Conservation (phyloP, 2,329 filamentous ascomycete genomes). For the Moelleriella libera region DNA sequence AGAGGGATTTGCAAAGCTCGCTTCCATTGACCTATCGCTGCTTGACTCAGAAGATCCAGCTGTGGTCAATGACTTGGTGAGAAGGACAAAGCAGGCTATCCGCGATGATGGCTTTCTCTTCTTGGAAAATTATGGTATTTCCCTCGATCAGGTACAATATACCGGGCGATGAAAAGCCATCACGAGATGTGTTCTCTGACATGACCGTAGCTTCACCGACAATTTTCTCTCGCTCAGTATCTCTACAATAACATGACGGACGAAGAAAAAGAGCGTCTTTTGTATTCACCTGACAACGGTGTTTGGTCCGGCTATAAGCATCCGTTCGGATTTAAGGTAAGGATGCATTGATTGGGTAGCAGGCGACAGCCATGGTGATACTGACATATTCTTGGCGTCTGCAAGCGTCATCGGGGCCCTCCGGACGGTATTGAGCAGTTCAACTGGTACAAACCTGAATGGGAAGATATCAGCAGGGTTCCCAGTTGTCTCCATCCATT, state of each 20-base stretch:
- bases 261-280: slow-evolving; percentile 31
- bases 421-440: slow-evolving; percentile 38
- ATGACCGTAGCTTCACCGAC: slow-evolving; percentile 24
- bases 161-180: not conserved
- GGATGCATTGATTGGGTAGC: not conserved
- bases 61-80: slow-evolving; percentile 26
- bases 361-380: no score
- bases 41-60: slow-evolving; percentile 25
- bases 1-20: slow-evolving; percentile 26
- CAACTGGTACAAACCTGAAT: slow-evolving; percentile 35
- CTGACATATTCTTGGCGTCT: not conserved
- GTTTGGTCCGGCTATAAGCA: slow-evolving; percentile 35
- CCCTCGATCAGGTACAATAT: slow-evolving; percentile 20
- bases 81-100: slow-evolving; percentile 26
- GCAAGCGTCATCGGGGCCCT: slow-evolving; percentile 23
- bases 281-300: slow-evolving; percentile 30
- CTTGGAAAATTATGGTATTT: slow-evolving; percentile 34
- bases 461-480: slow-evolving; percentile 24
- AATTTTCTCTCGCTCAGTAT: slow-evolving; percentile 35
- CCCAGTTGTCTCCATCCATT: slow-evolving; percentile 27
- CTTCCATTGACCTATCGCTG: slow-evolving; percentile 26
- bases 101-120: slow-evolving; percentile 30
- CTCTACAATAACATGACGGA: slow-evolving; percentile 33
- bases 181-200: not conserved
- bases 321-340: slow-evolving; percentile 27